These are phyloP conservation scores for Salvia rosmarinus DNA, from an alignment of 257 asterid genomes.

Conservation along the genomic window DNA sequence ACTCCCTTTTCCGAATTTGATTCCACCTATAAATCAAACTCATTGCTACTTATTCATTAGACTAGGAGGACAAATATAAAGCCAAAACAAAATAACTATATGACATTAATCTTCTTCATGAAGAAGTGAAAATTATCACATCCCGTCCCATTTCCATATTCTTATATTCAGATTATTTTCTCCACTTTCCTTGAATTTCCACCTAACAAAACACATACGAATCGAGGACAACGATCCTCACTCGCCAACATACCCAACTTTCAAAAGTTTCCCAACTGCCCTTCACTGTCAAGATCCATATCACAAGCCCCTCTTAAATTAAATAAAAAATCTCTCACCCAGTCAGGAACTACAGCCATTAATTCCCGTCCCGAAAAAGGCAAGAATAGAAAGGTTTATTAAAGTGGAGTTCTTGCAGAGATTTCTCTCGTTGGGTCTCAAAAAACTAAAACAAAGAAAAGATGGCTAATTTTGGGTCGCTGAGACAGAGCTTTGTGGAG, in stretches of 20 bases:
- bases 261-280: conserved; percentile 19
- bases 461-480: conserved; percentile 66
- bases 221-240: neutral
- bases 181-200: neutral
- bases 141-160: neutral
- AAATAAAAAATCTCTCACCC: neutral
- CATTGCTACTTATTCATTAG: neutral
- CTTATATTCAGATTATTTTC: neutral
- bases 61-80: neutral
- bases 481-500: conserved; percentile 66
- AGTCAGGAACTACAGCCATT: neutral
- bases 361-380: neutral
- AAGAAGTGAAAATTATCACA: neutral
- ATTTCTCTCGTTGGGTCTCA: neutral
- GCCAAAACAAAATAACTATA: neutral
- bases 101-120: neutral
- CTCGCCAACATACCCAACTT: neutral
- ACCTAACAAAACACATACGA: neutral
- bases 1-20: no score
- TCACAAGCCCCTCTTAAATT: neutral
- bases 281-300: conserved; percentile 27
- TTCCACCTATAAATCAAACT: neutral
- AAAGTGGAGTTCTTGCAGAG: neutral
- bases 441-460: neutral
- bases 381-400: neutral